Conservation (phyloP, 2,329 filamentous ascomycete species). For the Akanthomyces lecanii region DNA sequence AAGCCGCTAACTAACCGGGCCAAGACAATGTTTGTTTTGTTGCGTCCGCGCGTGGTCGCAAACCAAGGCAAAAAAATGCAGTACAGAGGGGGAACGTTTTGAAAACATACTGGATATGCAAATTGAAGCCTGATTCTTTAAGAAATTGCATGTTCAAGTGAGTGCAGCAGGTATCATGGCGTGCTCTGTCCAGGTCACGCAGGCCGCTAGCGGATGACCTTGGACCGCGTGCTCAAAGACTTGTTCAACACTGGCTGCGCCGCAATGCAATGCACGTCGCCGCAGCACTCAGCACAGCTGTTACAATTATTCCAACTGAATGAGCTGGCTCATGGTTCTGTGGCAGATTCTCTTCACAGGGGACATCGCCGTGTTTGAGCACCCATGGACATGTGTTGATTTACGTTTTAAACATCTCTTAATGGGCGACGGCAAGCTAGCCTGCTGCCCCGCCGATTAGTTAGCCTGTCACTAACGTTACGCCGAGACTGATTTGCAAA, state of each 20-base stretch:
- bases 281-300: neutral
- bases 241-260: neutral
- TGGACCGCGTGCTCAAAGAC: neutral
- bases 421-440: neutral
- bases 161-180: neutral
- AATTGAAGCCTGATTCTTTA: too few species aligned
- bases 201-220: neutral
- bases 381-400: neutral
- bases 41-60: too few species aligned
- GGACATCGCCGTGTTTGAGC: too few species aligned
- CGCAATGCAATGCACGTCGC: neutral
- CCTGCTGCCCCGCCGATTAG: neutral
- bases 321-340: neutral
- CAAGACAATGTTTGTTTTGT: neutral
- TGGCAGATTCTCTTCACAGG: neutral
- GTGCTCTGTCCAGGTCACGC: neutral
- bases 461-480: neutral
- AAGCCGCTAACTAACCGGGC: neutral
- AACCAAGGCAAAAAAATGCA: too few species aligned
- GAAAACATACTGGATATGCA: too few species aligned
- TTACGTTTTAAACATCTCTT: neutral
- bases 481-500: neutral
- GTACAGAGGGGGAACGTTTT: too few species aligned
- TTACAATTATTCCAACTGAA: neutral
- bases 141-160: too few species aligned